Conservation (phyloP, 2,329 filamentous ascomycete genomes). For the Trichoderma gracile region DNA sequence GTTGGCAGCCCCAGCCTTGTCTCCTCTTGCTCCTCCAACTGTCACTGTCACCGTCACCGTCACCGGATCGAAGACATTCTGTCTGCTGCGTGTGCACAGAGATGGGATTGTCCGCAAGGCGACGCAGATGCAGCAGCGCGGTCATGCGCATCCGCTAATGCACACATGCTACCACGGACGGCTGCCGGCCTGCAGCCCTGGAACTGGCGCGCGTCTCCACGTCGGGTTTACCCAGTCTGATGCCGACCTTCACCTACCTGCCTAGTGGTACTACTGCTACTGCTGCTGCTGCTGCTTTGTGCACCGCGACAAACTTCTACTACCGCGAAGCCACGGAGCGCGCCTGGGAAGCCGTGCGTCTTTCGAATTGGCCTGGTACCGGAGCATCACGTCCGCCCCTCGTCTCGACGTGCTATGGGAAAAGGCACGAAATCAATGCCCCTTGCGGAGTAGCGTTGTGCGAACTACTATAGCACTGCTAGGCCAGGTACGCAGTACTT, state of each 20-base stretch:
- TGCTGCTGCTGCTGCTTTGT: no score
- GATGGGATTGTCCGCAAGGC: neutral
- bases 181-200: neutral
- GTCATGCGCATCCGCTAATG: slow-evolving; percentile 18
- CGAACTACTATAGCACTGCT: neutral
- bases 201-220: no score
- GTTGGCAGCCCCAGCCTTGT: slow-evolving; percentile 5
- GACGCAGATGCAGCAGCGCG: neutral
- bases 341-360: neutral
- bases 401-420: neutral
- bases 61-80: no score
- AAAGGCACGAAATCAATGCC: neutral
- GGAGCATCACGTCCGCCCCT: slow-evolving; percentile 17
- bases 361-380: neutral
- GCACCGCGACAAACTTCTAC: no score
- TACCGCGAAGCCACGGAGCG: neutral
- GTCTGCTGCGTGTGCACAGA: no score
- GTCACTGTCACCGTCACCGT: no score
- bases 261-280: no score
- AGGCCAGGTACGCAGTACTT: neutral
- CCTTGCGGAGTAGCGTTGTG: slow-evolving; percentile 5
- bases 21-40: no score
- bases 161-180: neutral
- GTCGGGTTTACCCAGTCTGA: neutral
- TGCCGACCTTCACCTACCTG: no score